A percentile compares a stretch with the other conserved stretches of the same genome.
Evolutionary conservation across 1,139 yeast species (phyloP).

Genomic region (Magnusiomyces suaveolens): DNA sequence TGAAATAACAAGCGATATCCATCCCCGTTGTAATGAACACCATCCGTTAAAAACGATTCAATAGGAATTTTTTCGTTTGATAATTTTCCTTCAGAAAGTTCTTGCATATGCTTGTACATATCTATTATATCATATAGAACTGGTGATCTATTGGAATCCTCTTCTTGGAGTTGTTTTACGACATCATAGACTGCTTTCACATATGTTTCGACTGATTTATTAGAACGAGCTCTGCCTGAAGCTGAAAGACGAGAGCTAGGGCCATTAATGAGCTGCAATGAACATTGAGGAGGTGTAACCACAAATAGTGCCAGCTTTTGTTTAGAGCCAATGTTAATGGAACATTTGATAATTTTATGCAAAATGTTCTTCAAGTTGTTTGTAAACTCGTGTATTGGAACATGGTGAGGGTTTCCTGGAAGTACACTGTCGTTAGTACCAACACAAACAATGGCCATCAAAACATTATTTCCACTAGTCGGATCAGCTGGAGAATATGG

Average conservation of each 20-base stretch:
- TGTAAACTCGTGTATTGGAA: conserved; percentile 9
- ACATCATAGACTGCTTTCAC: conserved; percentile 5
- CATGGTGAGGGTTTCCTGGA: conserved; percentile 18
- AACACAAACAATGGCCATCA: conserved; percentile 11
- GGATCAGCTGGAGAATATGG: background rate
- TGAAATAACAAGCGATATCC: conserved; percentile 13
- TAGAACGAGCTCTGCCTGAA: conserved; percentile 12
- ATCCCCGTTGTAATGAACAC: conserved; percentile 15
- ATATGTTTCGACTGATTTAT: conserved; percentile 8
- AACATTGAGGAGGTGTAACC: conserved; percentile 15
- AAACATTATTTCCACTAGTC: background rate
- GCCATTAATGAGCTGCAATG: conserved; percentile 7
- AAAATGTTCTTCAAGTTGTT: conserved; percentile 5
- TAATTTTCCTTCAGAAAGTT: background rate
- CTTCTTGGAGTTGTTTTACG: background rate
- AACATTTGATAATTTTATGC: background rate
- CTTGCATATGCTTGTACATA: conserved; percentile 3
- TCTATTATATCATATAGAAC: conserved; percentile 4
- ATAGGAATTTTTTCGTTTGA: background rate
- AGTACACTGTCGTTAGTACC: conserved; percentile 17
- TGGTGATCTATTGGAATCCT: background rate
- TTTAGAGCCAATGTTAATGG: background rate
- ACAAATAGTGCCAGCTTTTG: conserved; percentile 8
- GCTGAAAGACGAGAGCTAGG: conserved; percentile 11
- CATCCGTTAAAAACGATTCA: conserved; percentile 13